Conservation (phyloP, 139 green algal species). For the Raphidocelis subcapitata region DNA sequence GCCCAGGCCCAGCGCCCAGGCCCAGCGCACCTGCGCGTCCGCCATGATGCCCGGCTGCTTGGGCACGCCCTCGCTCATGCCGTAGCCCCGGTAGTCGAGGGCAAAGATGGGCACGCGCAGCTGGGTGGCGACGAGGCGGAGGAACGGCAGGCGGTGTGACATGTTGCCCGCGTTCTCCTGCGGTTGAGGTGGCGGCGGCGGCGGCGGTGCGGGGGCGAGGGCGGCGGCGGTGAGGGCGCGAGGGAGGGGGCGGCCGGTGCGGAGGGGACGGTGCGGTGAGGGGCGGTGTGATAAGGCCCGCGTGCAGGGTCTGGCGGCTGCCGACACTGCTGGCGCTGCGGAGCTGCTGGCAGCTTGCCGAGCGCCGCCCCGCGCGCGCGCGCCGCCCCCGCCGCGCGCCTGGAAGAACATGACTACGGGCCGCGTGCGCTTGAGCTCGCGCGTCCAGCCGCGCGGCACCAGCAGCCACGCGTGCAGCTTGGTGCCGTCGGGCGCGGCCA, state of each 20-base stretch:
- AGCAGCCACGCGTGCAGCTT: conserved; percentile 83
- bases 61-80: conserved; percentile 63
- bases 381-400: not conserved
- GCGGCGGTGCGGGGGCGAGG: no score
- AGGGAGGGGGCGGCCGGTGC: no score
- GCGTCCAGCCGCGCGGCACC: conserved; percentile 40
- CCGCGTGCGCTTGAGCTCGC: conserved; percentile 22
- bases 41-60: conserved; percentile 71
- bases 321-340: no score
- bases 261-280: no score
- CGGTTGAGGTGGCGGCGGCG: not conserved
- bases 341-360: no score
- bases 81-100: conserved; percentile 83
- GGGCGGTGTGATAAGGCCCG: no score
- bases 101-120: conserved; percentile 65
- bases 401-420: conserved; percentile 84
- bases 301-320: no score
- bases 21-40: conserved; percentile 47
- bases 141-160: conserved; percentile 77
- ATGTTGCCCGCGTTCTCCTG: conserved; percentile 94
- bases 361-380: no score
- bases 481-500: conserved; percentile 59
- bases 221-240: no score
- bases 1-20: no score
- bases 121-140: conserved; percentile 52